A percentile compares a stretch with the other conserved stretches of the same genome.
Evolutionary conservation across 2,329 filamentous ascomycete genomes (phyloP).

Genomic region (Fusarium siculi): DNA sequence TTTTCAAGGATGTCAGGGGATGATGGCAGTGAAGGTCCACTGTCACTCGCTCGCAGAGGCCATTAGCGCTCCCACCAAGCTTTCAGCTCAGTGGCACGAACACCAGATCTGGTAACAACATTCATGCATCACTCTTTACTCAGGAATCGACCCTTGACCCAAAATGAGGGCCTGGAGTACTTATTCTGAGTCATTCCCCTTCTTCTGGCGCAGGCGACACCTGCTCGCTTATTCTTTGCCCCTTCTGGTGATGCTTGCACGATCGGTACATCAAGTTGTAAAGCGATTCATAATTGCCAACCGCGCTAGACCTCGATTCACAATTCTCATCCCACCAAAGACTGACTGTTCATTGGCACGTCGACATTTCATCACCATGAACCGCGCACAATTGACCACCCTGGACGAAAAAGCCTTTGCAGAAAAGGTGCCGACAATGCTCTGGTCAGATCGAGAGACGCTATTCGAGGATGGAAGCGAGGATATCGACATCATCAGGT

Average conservation of each 20-base stretch:
- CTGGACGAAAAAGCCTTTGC: background rate
- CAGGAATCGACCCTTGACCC: background rate
- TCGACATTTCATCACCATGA: background rate
- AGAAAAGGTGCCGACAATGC: background rate
- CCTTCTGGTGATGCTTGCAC: background rate
- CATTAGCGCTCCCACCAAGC: background rate
- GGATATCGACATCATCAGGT: rapidly evolving
- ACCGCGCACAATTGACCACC: background rate
- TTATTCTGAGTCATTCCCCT: background rate
- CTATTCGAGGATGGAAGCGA: background rate
- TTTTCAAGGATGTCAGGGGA: background rate
- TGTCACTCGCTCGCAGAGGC: background rate
- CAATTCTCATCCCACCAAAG: too few relatives aligned
- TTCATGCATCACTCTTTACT: background rate
- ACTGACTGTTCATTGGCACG: too few relatives aligned
- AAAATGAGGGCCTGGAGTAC: background rate
- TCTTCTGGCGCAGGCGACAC: background rate
- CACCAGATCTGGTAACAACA: background rate
- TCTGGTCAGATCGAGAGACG: background rate
- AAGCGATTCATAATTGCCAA: background rate
- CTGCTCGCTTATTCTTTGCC: rapidly evolving
- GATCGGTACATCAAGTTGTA: background rate
- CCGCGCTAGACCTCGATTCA: background rate
- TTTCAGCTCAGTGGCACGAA: background rate
- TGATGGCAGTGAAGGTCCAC: background rate